Evolutionary conservation across 2,329 filamentous ascomycete genomes (phyloP).

Genomic region (Cordyceps javanica): DNA sequence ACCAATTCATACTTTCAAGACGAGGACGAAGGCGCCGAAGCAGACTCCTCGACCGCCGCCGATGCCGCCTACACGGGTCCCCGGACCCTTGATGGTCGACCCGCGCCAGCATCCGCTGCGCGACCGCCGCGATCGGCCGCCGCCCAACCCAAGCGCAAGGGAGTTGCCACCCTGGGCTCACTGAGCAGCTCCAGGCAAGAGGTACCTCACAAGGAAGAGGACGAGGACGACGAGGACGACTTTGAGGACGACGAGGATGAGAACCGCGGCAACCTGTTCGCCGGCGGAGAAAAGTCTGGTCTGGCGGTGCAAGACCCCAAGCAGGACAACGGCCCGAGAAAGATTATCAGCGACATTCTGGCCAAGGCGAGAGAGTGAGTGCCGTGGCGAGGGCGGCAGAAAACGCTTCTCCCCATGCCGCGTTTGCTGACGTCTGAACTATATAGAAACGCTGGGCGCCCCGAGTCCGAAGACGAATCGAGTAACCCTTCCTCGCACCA

Average conservation of each 20-base stretch:
- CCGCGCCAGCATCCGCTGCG: constrained; percentile 39
- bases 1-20: constrained; percentile 57
- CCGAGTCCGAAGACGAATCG: constrained; percentile 43
- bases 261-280: constrained; percentile 64
- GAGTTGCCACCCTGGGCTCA: constrained; percentile 56
- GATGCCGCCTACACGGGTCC: constrained; percentile 48
- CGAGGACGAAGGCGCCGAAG: constrained; percentile 41
- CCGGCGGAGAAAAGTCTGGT: constrained; percentile 79
- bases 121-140: constrained; percentile 30
- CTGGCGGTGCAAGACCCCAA: constrained; percentile 61
- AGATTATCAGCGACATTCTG: constrained; percentile 57
- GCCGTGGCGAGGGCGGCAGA: background rate
- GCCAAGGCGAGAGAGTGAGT: constrained; percentile 57
- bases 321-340: constrained; percentile 42
- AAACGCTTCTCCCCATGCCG: background rate
- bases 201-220: constrained; percentile 42
- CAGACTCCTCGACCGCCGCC: constrained; percentile 34
- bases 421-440: background rate
- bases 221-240: constrained; percentile 54
- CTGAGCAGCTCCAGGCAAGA: constrained; percentile 39
- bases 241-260: constrained; percentile 52
- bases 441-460: constrained; percentile 54
- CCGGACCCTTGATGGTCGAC: constrained; percentile 56
- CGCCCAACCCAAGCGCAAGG: constrained; percentile 47
- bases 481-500: constrained; percentile 43